Percentiles rank a stretch among this genome's conserved stretches.
Conservation (phyloP, 2,329 filamentous ascomycete species). For the Fusarium poae region DNA sequence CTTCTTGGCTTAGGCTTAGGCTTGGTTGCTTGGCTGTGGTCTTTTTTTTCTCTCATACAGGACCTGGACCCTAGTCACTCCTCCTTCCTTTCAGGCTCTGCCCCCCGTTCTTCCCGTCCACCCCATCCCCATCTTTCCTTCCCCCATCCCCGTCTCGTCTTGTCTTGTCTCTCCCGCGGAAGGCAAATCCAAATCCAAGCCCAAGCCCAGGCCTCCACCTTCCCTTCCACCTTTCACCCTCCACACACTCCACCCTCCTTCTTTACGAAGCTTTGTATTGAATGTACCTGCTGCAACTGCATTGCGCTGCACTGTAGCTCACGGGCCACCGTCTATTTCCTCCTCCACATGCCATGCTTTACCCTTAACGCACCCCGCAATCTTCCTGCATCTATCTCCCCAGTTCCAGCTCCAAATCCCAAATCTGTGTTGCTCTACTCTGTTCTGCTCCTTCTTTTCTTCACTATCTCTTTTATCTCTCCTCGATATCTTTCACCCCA, state of each 20-base stretch:
- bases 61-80: slow-evolving; percentile 16
- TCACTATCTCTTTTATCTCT: slow-evolving; percentile 37
- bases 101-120: slow-evolving; percentile 17
- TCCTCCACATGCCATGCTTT: slow-evolving; percentile 48
- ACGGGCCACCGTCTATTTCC: slow-evolving; percentile 47
- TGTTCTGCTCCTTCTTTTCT: slow-evolving; percentile 23
- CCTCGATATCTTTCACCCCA: slow-evolving; percentile 37
- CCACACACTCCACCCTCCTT: slow-evolving; percentile 31
- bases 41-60: not conserved
- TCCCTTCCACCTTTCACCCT: slow-evolving; percentile 7
- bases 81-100: slow-evolving; percentile 12
- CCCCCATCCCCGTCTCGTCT: slow-evolving; percentile 8
- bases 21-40: slow-evolving; percentile 22
- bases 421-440: slow-evolving; percentile 25
- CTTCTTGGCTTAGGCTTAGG: slow-evolving; percentile 23
- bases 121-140: slow-evolving; percentile 15
- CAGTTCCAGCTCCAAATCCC: slow-evolving; percentile 48
- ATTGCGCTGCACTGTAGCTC: slow-evolving; percentile 21
- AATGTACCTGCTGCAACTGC: slow-evolving; percentile 1
- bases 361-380: slow-evolving; percentile 50
- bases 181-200: slow-evolving; percentile 3
- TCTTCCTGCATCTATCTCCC: slow-evolving; percentile 47
- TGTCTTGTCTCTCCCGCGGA: slow-evolving; percentile 19
- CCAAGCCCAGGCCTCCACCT: slow-evolving; percentile 3
- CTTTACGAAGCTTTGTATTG: slow-evolving; percentile 8